Conservation (phyloP, 2,329 filamentous ascomycete genomes). For the Peltaster fructicola region DNA sequence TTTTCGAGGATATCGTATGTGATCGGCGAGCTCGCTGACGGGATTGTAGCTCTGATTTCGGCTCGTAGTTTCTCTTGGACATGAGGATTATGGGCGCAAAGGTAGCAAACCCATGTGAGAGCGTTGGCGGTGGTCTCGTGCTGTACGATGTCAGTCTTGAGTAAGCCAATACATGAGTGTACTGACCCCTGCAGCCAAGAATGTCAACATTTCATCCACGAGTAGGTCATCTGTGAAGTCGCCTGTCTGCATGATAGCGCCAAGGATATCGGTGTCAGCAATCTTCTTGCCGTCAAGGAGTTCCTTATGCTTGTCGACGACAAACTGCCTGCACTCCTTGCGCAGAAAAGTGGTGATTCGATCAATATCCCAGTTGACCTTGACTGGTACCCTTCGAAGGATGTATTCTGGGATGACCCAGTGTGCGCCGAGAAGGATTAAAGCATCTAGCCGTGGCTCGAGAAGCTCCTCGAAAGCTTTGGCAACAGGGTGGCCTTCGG, state of each 20-base stretch:
- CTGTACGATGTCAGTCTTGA: neutral
- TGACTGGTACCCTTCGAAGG: conserved; percentile 45
- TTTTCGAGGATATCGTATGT: conserved; percentile 23
- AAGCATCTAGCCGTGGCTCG: conserved; percentile 2
- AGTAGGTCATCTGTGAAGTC: conserved; percentile 34
- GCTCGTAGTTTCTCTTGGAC: conserved; percentile 48
- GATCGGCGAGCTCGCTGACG: conserved; percentile 12
- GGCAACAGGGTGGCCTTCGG: conserved; percentile 31
- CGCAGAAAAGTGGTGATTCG: too few species aligned
- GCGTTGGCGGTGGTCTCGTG: conserved; percentile 64
- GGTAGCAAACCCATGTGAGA: conserved; percentile 54
- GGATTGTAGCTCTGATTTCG: conserved; percentile 38
- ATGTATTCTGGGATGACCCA: too few species aligned
- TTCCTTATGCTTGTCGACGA: conserved; percentile 1
- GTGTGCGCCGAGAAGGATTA: too few species aligned
- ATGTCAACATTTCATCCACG: conserved; percentile 37
- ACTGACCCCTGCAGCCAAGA: conserved; percentile 29
- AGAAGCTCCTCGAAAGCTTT: conserved; percentile 1
- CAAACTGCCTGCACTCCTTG: too few species aligned
- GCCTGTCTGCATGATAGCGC: conserved; percentile 32
- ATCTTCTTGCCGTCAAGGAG: conserved; percentile 8
- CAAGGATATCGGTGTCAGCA: conserved; percentile 23
- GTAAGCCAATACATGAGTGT: neutral
- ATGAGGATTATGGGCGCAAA: conserved; percentile 46
- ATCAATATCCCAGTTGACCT: conserved; percentile 54